Conservation (phyloP, 108 stramenopile species). For the Aureococcus anophagefferens region DNA sequence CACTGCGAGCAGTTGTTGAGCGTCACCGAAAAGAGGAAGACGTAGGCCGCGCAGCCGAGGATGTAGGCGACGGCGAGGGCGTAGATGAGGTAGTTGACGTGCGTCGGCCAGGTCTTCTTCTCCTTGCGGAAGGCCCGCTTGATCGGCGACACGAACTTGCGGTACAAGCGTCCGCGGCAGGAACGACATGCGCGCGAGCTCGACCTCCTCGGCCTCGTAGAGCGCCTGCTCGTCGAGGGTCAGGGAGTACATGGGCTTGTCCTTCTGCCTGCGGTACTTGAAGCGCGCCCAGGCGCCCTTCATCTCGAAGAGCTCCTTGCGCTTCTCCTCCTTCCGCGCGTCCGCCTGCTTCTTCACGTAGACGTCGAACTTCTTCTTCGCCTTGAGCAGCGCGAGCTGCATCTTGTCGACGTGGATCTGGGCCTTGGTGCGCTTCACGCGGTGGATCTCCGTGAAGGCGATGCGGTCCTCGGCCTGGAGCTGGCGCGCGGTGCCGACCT, state of each 20-base stretch:
- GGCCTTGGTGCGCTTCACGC: no score
- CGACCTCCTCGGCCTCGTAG: not conserved
- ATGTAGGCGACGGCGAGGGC: not conserved
- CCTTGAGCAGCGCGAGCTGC: no score
- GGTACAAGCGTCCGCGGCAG: not conserved
- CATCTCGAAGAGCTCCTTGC: no score
- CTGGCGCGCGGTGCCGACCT: no score
- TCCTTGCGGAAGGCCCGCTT: not conserved
- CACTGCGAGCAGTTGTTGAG: not conserved
- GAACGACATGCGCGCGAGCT: not conserved
- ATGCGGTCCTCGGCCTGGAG: no score
- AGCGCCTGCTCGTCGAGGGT: not conserved
- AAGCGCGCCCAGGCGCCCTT: no score
- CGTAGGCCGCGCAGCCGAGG: not conserved
- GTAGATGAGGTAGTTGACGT: not conserved
- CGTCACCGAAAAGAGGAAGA: not conserved
- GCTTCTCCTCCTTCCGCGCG: no score
- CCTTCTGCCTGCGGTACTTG: no score
- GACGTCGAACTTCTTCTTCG: no score
- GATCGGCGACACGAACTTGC: not conserved
- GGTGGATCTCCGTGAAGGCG: no score
- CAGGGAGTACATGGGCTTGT: not conserved
- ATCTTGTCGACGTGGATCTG: no score
- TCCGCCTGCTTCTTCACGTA: no score
- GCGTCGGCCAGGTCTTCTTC: not conserved